phyloP scores from a whole-genome alignment of 164 flowering plant genomes.

The Sextonia rubra region DNA sequence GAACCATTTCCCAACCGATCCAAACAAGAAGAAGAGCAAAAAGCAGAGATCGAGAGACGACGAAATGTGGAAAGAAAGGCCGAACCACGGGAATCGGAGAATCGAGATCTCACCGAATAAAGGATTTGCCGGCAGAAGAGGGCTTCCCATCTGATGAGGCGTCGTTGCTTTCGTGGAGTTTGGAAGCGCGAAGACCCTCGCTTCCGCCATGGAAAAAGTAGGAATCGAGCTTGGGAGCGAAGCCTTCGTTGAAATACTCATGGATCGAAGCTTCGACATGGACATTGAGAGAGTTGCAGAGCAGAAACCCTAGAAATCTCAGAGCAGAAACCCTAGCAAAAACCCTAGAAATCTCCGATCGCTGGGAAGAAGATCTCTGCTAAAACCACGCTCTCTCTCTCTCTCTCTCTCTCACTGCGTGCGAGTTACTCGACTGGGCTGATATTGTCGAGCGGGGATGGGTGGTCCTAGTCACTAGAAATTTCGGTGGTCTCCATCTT shows the following conservation, averaged over 20 bases:
- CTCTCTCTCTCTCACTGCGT: not conserved
- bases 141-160: constrained; percentile 1
- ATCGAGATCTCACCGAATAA: constrained; percentile 46
- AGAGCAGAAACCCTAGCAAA: constrained; percentile 20
- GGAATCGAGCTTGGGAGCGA: constrained; percentile 46
- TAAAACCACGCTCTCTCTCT: constrained; percentile 4
- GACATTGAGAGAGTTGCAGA: not conserved
- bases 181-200: constrained; percentile 77
- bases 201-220: constrained; percentile 90
- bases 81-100: not conserved
- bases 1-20: too few species aligned
- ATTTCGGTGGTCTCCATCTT: too few species aligned
- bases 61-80: not conserved
- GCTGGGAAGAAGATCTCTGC: not conserved
- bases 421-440: too few species aligned
- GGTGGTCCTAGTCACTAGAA: too few species aligned
- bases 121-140: constrained; percentile 55
- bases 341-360: constrained; percentile 1
- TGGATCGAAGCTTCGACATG: constrained; percentile 54
- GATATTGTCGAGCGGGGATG: too few species aligned
- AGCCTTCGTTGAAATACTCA: constrained; percentile 50
- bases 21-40: not conserved
- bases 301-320: constrained; percentile 25
- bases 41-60: not conserved
- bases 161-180: not conserved